Conservation (phyloP, 768 basidiomycete genomes). For the Antrodiella citrinella region DNA sequence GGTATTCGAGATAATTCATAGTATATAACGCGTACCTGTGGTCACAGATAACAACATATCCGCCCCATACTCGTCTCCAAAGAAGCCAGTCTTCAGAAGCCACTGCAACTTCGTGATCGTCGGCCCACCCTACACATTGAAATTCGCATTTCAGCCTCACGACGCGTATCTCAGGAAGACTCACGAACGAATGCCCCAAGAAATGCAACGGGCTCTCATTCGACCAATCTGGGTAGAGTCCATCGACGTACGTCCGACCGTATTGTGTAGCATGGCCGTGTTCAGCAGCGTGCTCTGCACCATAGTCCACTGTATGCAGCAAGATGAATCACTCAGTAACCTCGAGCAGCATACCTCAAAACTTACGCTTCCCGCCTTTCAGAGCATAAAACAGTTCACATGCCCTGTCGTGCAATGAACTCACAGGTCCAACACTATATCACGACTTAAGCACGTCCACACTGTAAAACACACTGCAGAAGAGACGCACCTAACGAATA, state of each 20-base stretch:
- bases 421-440: constrained; percentile 39
- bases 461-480: not conserved
- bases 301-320: constrained; percentile 36
- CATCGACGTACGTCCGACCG: constrained; percentile 31
- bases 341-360: not conserved
- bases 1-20: not conserved
- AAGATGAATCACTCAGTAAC: not conserved
- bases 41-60: constrained; percentile 42
- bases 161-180: constrained; percentile 9
- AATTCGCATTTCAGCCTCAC: no score
- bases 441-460: constrained; percentile 4
- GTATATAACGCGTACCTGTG: constrained; percentile 23
- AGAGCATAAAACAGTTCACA: constrained; percentile 43
- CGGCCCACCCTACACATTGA: constrained; percentile 33
- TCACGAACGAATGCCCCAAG: constrained; percentile 40
- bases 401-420: constrained; percentile 44
- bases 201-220: constrained; percentile 36
- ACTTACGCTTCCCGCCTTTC: constrained; percentile 35
- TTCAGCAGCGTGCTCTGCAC: constrained; percentile 30
- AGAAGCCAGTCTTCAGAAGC: constrained; percentile 33
- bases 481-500: constrained; percentile 4
- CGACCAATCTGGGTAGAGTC: constrained; percentile 41
- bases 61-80: constrained; percentile 29
- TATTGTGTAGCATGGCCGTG: constrained; percentile 31
- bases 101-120: constrained; percentile 40